Conservation (phyloP, 108 stramenopile species). For the Cyclostephanos tholiformis region DNA sequence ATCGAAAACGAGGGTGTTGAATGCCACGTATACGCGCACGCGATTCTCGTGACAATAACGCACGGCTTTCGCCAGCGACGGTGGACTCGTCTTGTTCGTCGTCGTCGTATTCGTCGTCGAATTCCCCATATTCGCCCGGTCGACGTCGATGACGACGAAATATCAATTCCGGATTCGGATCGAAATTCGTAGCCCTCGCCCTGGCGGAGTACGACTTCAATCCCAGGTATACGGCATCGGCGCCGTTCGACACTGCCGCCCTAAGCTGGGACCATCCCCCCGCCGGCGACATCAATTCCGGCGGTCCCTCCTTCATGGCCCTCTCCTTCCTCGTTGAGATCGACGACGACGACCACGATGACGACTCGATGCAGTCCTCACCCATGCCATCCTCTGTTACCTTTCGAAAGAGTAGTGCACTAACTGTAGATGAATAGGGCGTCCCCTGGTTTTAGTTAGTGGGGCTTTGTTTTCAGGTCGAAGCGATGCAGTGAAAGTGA, state of each 20-base stretch:
- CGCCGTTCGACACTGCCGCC: slow-evolving; percentile 78
- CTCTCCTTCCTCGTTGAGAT: no score
- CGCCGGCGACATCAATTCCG: slow-evolving; percentile 77
- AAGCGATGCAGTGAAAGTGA: no score
- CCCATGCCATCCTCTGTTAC: no score
- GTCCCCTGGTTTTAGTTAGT: no score
- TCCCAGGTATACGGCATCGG: slow-evolving; percentile 76
- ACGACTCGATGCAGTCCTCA: no score
- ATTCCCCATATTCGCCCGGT: no score
- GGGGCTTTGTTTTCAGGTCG: no score
- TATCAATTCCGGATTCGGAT: slow-evolving; percentile 56
- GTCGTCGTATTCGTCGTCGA: neutral
- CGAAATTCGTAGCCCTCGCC: slow-evolving; percentile 73
- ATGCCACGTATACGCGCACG: slow-evolving; percentile 71
- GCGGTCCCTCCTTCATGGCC: no score
- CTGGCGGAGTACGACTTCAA: slow-evolving; percentile 68
- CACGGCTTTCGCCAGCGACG: slow-evolving; percentile 50
- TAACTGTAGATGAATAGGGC: no score
- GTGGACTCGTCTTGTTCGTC: slow-evolving; percentile 5
- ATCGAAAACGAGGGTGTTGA: slow-evolving; percentile 74
- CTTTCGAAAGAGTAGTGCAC: no score
- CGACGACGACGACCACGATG: no score
- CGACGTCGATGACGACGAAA: no score
- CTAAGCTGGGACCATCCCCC: slow-evolving; percentile 75
- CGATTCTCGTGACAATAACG: slow-evolving; percentile 40